These are phyloP conservation scores for Cladophialophora chaetospira DNA, from an alignment of 2,329 filamentous ascomycete genomes.

Conservation along the genomic window DNA sequence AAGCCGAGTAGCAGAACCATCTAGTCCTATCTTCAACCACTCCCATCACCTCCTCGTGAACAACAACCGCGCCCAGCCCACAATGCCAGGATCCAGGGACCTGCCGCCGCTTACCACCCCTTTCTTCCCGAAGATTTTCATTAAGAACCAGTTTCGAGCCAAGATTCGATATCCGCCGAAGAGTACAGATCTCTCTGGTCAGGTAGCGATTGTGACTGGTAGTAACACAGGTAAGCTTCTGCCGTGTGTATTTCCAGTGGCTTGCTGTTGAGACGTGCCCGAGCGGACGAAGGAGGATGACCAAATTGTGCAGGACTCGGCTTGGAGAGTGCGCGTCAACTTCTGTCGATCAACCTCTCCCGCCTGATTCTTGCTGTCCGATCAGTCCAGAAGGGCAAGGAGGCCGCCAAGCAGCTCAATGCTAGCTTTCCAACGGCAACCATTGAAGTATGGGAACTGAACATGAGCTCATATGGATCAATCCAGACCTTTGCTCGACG, in stretches of 20 bases:
- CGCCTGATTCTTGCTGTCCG: conserved; percentile 54
- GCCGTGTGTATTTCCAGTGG: neutral
- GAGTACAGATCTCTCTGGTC: conserved; percentile 35
- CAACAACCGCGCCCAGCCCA: neutral
- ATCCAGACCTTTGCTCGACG: conserved; percentile 46
- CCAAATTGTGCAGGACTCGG: conserved; percentile 45
- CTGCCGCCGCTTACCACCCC: conserved; percentile 27
- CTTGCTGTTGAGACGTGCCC: neutral
- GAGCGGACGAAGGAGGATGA: neutral
- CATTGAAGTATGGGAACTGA: conserved; percentile 55
- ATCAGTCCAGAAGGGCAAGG: conserved; percentile 46
- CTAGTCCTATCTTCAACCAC: neutral
- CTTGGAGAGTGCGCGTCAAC: conserved; percentile 46
- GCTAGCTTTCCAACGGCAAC: conserved; percentile 41
- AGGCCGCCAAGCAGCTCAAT: conserved; percentile 42
- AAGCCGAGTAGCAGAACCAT: too few relatives aligned
- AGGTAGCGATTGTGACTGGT: conserved; percentile 54
- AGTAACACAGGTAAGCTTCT: conserved; percentile 39
- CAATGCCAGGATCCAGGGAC: conserved; percentile 34
- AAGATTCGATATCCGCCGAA: conserved; percentile 25
- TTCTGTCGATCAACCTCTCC: conserved; percentile 44
- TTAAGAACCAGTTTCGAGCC: conserved; percentile 31
- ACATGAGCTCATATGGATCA: conserved; percentile 52
- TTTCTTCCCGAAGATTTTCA: conserved; percentile 28
- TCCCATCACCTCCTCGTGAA: too few relatives aligned